Base-by-base conservation (phyloP, 192 early-diverging fungal genomes). In the Allomyces macrogynus region DNA sequence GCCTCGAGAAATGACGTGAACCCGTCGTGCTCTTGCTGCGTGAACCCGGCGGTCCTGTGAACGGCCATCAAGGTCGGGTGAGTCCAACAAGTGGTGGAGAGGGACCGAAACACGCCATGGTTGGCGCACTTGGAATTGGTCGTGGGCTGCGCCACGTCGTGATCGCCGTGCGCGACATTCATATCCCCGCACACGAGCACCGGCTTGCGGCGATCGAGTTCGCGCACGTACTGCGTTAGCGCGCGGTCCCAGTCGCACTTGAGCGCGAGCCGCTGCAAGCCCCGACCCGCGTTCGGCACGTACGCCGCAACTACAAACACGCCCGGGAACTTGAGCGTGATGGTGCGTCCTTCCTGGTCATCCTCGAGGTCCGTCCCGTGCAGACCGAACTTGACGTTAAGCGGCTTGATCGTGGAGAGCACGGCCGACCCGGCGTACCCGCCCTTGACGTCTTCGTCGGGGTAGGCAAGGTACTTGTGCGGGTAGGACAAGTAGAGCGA, bases 121-220 rank as follows among this genome's bases (percentile, higher is more conserved):
- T n/a, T n/a, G n/a, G 24, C 10, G 63, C 76, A 82, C 76, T 75
- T 80, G n/a, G 67, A 60, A 77, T 93, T 93, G 16, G 83, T 79
- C 23, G 80, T 70, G 0, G 91, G 91, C 26, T 80, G 75, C 2
- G 87, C 77, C 62, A 93, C 70, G 71, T 93, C 91, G 40, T 84
- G 72, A 61, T 77, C 77, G 65, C 77, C 77, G 66, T 91, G 90
- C 0, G 89, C 88, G 20, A 93, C 91, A 72, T 93, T 91, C 61
- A 93, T 70, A 73, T 93, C 89, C 32, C 75, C 70, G 61, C 23
- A 24, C 4, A 43, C 91, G 60, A 93, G 78, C 4, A 91, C 78
- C 5, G 85, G 83, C 67, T 88, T 89, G 10, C 68, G 69, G 22
- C 71, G 65, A 64, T 88, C 86, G 20, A 94, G 74, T 10, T 74